Evolutionary conservation across 2,329 filamentous ascomycete genomes (phyloP), one percentile per base, ranked within the genome.

Genomic region (Penicillium brasilianum): DNA sequence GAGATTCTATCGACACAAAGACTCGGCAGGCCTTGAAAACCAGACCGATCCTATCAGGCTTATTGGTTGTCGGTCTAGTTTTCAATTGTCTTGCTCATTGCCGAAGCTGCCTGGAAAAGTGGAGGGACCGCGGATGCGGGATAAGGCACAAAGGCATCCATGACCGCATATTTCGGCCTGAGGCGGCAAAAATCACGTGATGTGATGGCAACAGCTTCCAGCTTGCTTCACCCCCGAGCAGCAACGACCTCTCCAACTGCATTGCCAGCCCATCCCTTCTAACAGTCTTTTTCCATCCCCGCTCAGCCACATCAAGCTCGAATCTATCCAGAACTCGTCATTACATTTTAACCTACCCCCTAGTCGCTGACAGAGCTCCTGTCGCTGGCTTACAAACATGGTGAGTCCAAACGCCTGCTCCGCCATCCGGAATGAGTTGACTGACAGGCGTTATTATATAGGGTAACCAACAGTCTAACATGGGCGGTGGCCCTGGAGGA

Each of bases 381-480:
- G 50, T 64, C 53, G 48, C 59, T 65, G 67, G 63, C 65, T 69
- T 60, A 68, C 67, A 71, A 73, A 70, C 66, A 77, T 77, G 75
- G 76, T 77, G 66, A 50, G 75, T 71, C 39, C 48, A 62, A 57
- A 57, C 58, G 62, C 62, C 55, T 60, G 55, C 53, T 43, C 34
- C 32, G 54, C 43, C 53, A 51, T 34, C 52, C 55, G 56, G 55
- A 54, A 48, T 54, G n/a, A n/a, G 53, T 46, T 44, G 13, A 53
- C 71, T 76, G 61, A 75, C 69, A 63, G 39, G 43, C 58, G 51
- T 56, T 8, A 48, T 59, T 36, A 37, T 60, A 69, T 55, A 81
- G 80, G 80, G 80, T 73, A 82, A 84, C 73, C 79, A 82, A 74
- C 84, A 96, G 79, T 97, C 93, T 77, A 92, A 91, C 75, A 90